phyloP scores from a whole-genome alignment of 768 basidiomycete species.

The Polyporus arcularius region DNA sequence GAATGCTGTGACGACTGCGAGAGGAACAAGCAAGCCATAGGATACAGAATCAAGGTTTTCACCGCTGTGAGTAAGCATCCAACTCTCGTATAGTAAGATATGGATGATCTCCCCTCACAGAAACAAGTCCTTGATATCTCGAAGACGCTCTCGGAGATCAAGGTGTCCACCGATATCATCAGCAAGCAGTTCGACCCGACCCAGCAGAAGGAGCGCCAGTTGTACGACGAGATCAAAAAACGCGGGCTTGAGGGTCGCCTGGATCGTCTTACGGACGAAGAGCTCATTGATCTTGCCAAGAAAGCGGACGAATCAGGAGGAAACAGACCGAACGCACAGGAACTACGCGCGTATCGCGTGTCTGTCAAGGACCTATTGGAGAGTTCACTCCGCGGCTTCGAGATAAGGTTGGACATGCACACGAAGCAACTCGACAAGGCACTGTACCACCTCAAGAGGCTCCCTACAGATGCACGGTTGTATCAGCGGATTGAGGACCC shows the following conservation, averaged over 20 bases:
- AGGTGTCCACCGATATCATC: no score
- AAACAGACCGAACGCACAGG: background rate
- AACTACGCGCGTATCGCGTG: background rate
- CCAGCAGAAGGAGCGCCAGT: no score
- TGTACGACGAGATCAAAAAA: no score
- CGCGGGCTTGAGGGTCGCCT: background rate
- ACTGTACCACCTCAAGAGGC: background rate
- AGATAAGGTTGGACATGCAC: background rate
- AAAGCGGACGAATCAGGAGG: background rate
- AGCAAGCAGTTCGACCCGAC: no score
- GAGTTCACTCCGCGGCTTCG: background rate
- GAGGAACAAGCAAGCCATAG: no score
- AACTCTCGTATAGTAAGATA: no score
- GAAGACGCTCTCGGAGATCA: no score
- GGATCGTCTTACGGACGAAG: background rate
- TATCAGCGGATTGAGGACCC: slow-evolving; percentile 3
- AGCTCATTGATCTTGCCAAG: slow-evolving; percentile 2
- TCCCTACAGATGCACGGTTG: background rate
- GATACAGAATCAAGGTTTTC: no score
- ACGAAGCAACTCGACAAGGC: background rate
- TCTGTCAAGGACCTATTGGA: background rate
- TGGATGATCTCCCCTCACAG: no score
- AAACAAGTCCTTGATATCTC: no score
- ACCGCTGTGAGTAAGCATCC: no score
- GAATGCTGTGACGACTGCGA: no score